Percentiles rank a stretch among this genome's conserved stretches.
Evolutionary conservation across 202 grass and related monocot species (phyloP).

Genomic region (Panicum virgatum): DNA sequence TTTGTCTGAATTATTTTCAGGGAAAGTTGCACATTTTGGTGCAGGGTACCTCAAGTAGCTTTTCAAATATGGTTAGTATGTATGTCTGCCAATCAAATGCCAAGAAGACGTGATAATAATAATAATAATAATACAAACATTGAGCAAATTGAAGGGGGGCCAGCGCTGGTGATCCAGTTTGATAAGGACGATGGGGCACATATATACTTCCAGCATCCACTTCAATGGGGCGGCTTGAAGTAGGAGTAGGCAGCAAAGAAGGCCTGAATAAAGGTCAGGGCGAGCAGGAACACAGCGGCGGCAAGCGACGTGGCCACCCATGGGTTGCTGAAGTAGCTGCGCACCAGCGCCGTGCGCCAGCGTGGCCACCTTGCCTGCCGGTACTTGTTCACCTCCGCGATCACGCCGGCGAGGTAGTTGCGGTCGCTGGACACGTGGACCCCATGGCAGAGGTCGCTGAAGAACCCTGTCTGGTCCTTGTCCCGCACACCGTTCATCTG

Average conservation of each 20-base stretch:
- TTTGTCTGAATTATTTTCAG: too few relatives aligned
- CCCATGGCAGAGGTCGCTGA: background rate
- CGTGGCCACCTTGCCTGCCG: background rate
- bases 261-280: background rate
- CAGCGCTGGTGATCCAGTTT: too few relatives aligned
- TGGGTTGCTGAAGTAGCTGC: constrained; percentile 29
- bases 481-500: background rate
- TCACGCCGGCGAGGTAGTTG: background rate
- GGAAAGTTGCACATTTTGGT: background rate
- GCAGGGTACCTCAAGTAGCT: too few relatives aligned
- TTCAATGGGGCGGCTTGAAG: background rate
- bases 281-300: background rate
- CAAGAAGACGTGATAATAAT: too few relatives aligned
- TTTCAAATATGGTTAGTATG: too few relatives aligned
- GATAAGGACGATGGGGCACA: too few relatives aligned
- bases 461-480: background rate
- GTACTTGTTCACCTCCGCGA: background rate
- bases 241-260: background rate
- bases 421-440: too few relatives aligned
- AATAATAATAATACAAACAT: too few relatives aligned
- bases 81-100: too few relatives aligned
- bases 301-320: constrained; percentile 11
- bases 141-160: too few relatives aligned
- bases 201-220: too few relatives aligned
- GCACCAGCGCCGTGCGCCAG: constrained; percentile 5